phyloP scores from a whole-genome alignment of 805 yeast genomes.

The Saccharomycopsis guyanensis region DNA sequence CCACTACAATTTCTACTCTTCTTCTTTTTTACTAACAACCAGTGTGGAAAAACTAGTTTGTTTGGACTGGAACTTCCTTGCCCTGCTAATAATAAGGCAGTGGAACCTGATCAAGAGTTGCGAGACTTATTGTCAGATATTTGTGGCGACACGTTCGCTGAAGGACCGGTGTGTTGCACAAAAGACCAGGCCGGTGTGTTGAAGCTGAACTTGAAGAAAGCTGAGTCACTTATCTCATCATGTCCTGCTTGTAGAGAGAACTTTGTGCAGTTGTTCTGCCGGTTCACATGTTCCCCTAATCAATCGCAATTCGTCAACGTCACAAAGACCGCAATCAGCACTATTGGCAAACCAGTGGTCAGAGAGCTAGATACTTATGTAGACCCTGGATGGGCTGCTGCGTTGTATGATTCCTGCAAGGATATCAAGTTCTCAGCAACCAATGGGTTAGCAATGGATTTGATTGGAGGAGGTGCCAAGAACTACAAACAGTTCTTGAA shows the following conservation, averaged over 20 bases:
- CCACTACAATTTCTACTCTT: conserved; percentile 13
- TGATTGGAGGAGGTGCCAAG: conserved; percentile 95
- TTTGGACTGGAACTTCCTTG: conserved; percentile 82
- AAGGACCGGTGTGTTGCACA: conserved; percentile 60
- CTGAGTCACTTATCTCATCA: conserved; percentile 73
- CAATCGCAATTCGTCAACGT: conserved; percentile 72
- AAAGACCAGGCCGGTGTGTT: conserved; percentile 50
- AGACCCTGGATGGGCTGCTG: conserved; percentile 49
- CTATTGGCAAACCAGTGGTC: conserved; percentile 51
- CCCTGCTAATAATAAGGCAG: conserved; percentile 47
- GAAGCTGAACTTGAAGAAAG: conserved; percentile 57
- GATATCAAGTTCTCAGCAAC: conserved; percentile 89
- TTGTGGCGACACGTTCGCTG: conserved; percentile 68
- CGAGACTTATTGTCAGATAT: conserved; percentile 41
- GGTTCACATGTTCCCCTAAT: conserved; percentile 83
- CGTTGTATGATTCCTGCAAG: conserved; percentile 77
- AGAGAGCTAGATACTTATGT: conserved; percentile 62
- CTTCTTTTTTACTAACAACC: conserved; percentile 21
- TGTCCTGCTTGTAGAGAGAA: conserved; percentile 92
- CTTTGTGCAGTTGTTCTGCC: conserved; percentile 76
- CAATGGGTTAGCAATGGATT: conserved; percentile 93
- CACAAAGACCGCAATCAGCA: conserved; percentile 43
- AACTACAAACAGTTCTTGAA: conserved; percentile 66
- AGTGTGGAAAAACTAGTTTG: conserved; percentile 72
- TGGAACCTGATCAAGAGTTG: conserved; percentile 28